Evolutionary conservation across 129 eudicot species (phyloP), one percentile per base, ranked within the genome.

Genomic region (sunflower (Helianthus annuus)): DNA sequence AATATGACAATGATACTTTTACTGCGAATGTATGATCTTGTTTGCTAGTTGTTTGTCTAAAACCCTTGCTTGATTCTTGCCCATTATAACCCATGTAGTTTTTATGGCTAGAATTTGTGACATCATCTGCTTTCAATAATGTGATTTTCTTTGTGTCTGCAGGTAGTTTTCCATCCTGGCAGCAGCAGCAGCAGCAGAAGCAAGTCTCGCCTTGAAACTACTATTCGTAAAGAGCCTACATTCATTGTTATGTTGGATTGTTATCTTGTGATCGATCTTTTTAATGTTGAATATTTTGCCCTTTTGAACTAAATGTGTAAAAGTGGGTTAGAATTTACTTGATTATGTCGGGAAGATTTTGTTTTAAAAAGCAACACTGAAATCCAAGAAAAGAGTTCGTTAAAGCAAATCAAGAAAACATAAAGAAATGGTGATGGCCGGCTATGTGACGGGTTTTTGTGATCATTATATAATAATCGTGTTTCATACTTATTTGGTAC

Each of bases 101-200:
- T 58, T 58, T 2, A 24, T 58, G 15, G n/a, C 15, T 8, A 10
- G 64, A 17, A 24, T 42, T 5, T 44, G 16, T 45, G 55, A 53
- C 24, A 16, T 45, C 5, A 48, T 27, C 56, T 48, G 60, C n/a
- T 48, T n/a, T 22, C 5, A 29, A 6, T 13, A 32, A 32, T 60
- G 36, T 57, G 63, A 24, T 24, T 57, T 3, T 9, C 38, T 3
- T 7, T 57, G 6, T 55, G 15, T 22, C 38, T 69, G 73, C 61
- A 69, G 62, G 34, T 52, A n/a, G 48, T 69, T 69, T 51, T 51
- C 5, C 5, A 52, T 69, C 29, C 6, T 13, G 27, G 71, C 34
- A 10, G 58, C 36, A 3, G 34, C 34, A 29, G 29, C 29, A 24
- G 32, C 55, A 67, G 44, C 58, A 11, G 5, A 39, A 67, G 22